Base-by-base conservation (phyloP, 1,284 basidiomycete genomes). In the Irpex lacteus region DNA sequence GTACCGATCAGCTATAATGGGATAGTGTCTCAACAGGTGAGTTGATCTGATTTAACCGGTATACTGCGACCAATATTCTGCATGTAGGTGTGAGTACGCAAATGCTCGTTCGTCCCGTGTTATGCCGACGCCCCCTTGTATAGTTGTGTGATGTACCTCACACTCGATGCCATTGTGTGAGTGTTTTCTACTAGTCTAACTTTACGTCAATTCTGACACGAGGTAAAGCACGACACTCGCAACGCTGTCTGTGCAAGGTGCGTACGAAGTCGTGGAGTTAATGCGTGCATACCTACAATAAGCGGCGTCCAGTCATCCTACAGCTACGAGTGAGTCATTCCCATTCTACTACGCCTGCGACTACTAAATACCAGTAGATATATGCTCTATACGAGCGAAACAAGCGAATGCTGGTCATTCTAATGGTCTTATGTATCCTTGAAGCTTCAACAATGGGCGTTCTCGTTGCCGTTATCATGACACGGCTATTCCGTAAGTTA, bases 351-450 rank as follows among this genome's bases (percentile, higher is more conserved):
- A 44, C 4, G 34, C 21, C 1, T 19, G 5, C 38, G 3, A 1
- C 5, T 18, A 54, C 21, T 61, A 11, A 32, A 40, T 7, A 61
- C 18, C 2, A 6, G 5, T 21, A 9, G 73, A 71, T 73, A 13
- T 73, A 73, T 62, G 72, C 71, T 6, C 64, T 74, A 1, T 74
- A 73, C 56, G 62, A 66, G 9, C 63, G 66, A 40, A 72, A 63
- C 34, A 60, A 57, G 18, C 66, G 50, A 26, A 62, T 74, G 2
- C 61, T 68, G 4, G 55, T 60, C 4, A 61, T 69, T 56, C 65
- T 74, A 8, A 19, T 68, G 7, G 52, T 57, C 18, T 21, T 68
- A 21, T 70, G 67, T 54, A 36, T 60, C 19, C 11, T 69, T 3
- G 72, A 73, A 52, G 26, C 69, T 26, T 50, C 49, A 11, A 63